These are phyloP conservation scores for Phyllachora maydis DNA, from an alignment of 2,329 filamentous ascomycete genomes.

Conservation along the genomic window DNA sequence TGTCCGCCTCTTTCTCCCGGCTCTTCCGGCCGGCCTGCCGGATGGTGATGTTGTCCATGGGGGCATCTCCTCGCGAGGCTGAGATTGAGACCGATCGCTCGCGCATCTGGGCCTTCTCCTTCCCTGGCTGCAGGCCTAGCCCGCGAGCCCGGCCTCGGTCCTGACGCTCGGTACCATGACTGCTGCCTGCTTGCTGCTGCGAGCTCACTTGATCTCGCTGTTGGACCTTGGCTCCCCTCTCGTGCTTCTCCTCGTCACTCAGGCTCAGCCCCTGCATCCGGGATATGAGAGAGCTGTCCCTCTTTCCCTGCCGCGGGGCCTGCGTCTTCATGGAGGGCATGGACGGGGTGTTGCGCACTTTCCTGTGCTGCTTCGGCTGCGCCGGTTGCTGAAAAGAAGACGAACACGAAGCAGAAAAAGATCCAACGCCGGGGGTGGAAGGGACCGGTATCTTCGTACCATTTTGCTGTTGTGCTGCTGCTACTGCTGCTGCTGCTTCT, in stretches of 20 bases:
- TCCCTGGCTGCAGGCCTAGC: no score
- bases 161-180: no score
- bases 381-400: conserved; percentile 3
- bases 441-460: conserved; percentile 15
- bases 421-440: no score
- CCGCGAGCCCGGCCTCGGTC: no score
- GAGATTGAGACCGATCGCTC: no score
- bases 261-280: conserved; percentile 17
- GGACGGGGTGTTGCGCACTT: conserved; percentile 6
- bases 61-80: conserved; percentile 6
- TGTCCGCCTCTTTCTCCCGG: no score
- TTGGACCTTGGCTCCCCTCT: conserved; percentile 4
- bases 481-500: no score
- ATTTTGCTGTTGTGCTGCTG: conserved; percentile 11
- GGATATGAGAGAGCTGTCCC: conserved; percentile 18
- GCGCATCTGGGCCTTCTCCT: no score
- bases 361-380: conserved; percentile 2
- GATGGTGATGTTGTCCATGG: conserved; percentile 9
- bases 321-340: conserved; percentile 6
- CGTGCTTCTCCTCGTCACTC: conserved; percentile 9
- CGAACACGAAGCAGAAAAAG: no score
- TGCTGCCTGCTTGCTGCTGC: no score
- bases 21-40: conserved; percentile 9
- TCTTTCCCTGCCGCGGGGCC: conserved; percentile 9
- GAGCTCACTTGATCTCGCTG: conserved; percentile 25